Percentiles rank a stretch among this genome's conserved stretches.
Evolutionary conservation across 306 rosid species (phyloP).

Genomic region (Arachis stenosperma): DNA sequence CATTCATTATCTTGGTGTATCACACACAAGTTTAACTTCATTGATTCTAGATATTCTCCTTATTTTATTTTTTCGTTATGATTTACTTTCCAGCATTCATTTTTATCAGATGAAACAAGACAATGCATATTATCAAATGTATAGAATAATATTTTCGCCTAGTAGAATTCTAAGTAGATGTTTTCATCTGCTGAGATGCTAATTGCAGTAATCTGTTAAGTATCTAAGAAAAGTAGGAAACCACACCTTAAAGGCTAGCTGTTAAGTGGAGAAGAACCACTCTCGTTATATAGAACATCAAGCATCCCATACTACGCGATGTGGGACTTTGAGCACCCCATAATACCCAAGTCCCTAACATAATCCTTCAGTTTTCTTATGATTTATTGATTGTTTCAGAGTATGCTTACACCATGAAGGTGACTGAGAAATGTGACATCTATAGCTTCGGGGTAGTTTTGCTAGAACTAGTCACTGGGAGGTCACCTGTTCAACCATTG

Average conservation of each 20-base stretch:
- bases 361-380: slow-evolving; percentile 32
- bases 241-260: no score
- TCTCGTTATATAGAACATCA: no score
- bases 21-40: no score
- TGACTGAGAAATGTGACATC: slow-evolving; percentile 83
- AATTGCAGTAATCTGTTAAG: slow-evolving; percentile 9
- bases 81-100: neutral
- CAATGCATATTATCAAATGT: neutral
- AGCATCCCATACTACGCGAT: no score
- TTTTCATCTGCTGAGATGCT: neutral
- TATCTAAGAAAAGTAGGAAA: no score
- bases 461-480: slow-evolving; percentile 70
- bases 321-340: no score
- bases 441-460: slow-evolving; percentile 84
- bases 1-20: no score
- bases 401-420: slow-evolving; percentile 85
- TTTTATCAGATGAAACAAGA: neutral
- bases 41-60: no score
- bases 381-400: slow-evolving; percentile 53
- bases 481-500: slow-evolving; percentile 76
- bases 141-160: neutral
- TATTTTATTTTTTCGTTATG: slow-evolving; percentile 10
- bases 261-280: no score
- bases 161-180: neutral
- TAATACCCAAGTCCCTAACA: no score